Evolutionary conservation across 2,329 filamentous ascomycete species (phyloP).

Genomic region (Ophiostoma sp.): DNA sequence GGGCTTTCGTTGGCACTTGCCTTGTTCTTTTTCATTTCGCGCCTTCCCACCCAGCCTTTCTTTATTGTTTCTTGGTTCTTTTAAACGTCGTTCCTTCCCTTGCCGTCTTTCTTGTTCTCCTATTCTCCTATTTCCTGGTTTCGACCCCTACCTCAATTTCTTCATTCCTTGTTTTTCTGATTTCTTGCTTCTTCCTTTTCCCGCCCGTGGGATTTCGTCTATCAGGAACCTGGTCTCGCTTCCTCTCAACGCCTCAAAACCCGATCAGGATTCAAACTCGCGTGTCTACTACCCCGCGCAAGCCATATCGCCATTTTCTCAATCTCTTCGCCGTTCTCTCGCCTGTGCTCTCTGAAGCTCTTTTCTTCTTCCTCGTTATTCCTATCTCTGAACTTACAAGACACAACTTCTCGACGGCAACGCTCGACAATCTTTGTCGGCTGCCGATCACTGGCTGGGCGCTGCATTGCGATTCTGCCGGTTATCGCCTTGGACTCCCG

Average conservation of each 20-base stretch:
- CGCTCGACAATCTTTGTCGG: background rate
- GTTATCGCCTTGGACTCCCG: background rate
- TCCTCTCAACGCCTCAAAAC: background rate
- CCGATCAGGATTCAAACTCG: background rate
- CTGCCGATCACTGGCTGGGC: background rate
- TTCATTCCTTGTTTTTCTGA: slow-evolving; percentile 4
- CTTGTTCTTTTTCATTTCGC: background rate
- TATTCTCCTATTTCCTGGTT: background rate
- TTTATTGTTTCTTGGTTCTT: background rate
- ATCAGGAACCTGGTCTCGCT: background rate
- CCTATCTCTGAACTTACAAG: background rate
- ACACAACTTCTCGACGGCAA: background rate
- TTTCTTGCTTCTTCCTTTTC: background rate
- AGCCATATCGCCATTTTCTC: slow-evolving; percentile 3
- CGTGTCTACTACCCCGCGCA: background rate
- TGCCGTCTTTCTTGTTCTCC: background rate
- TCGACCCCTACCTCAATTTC: background rate
- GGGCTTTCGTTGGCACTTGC: background rate
- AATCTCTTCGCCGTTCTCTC: background rate
- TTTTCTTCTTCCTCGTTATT: background rate
- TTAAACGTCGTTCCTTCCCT: background rate
- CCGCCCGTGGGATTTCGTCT: background rate
- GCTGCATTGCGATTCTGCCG: background rate
- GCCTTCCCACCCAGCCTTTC: background rate
- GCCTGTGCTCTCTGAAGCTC: background rate